Evolutionary conservation across 495 filamentous ascomycete genomes (phyloP), one percentile per base, ranked within the genome.

Genomic region (Parathielavia hyrcaniae): DNA sequence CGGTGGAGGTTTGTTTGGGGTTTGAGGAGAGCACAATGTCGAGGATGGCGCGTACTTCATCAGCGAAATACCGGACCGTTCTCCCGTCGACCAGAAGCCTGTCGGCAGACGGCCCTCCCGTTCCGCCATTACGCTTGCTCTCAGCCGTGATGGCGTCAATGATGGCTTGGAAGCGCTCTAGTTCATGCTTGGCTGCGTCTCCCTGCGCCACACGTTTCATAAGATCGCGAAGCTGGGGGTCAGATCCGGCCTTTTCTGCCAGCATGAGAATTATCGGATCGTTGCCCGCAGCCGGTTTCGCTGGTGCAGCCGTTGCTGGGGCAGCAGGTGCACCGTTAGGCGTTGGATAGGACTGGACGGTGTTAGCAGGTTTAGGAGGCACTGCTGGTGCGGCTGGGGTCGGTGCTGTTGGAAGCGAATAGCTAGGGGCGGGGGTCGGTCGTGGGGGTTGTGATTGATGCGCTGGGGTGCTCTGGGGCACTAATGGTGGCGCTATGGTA

Each of bases 241-340:
- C 88, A 17, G 86, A 84, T 1, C 88, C 87, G 16, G 95, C 95
- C 63, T 83, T 82, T 59, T 89, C 89, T 3, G 95, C 95, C 43
- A 99, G 74, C 69, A 90, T 90, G 54, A 95, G 88, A 56, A 99
- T 99, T 43, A 99, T 95, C 4, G 95, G 95, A 69, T 99, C 95
- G 4, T 88, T 82, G 41, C 83, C 83, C 8, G 69, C 63, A 23
- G 72, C 59, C 30, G 67, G 48, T 32, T 60, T 61, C n/a, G 54
- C 62, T 50, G 72, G 55, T 12, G 69, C 35, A 8, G 64, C 53
- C 5, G 63, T 60, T 14, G 70, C 61, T 14, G 70, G 70, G 0
- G 72, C 64, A 13, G 61, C 55, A 19, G 69, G 65, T 8, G 69
- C 4, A 4, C 60, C 55, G 44, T 59, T 69, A 11, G 68, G 65